Evolutionary conservation across 441 rosid species (phyloP).

Genomic region (Syzygium syzygioides): DNA sequence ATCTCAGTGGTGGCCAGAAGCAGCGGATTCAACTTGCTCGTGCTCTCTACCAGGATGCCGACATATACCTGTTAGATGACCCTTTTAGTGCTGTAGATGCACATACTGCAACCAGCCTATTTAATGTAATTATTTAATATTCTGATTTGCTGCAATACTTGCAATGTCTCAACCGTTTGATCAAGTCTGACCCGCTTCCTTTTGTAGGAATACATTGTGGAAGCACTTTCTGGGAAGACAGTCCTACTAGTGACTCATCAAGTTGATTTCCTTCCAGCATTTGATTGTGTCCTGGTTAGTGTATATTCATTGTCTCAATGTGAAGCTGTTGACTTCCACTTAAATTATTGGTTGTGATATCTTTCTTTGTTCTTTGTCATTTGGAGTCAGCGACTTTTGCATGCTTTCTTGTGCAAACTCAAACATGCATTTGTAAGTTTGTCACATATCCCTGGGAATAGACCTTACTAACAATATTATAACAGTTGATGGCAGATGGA

Average conservation of each 20-base stretch:
- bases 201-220: constrained; percentile 80
- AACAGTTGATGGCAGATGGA: constrained; percentile 92
- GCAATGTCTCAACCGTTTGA: not conserved
- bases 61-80: constrained; percentile 90
- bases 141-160: not conserved
- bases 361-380: constrained; percentile 1
- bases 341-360: not conserved
- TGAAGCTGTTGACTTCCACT: not conserved
- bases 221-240: constrained; percentile 68
- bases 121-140: constrained; percentile 45
- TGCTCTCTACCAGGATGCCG: constrained; percentile 91
- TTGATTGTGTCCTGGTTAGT: constrained; percentile 79
- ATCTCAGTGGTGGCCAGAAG: constrained; percentile 97
- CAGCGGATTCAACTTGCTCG: constrained; percentile 97
- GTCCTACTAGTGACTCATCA: constrained; percentile 91
- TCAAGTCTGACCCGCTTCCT: constrained; percentile 11
- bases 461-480: not conserved
- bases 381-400: not conserved
- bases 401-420: not conserved
- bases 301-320: not conserved
- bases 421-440: not conserved
- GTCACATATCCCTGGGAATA: not conserved
- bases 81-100: constrained; percentile 99
- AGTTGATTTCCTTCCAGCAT: constrained; percentile 95
- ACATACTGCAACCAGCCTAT: constrained; percentile 85